A percentile compares a stretch with the other conserved stretches of the same genome.
phyloP scores from a whole-genome alignment of 331 rosid species.

The Quercus lobata region DNA sequence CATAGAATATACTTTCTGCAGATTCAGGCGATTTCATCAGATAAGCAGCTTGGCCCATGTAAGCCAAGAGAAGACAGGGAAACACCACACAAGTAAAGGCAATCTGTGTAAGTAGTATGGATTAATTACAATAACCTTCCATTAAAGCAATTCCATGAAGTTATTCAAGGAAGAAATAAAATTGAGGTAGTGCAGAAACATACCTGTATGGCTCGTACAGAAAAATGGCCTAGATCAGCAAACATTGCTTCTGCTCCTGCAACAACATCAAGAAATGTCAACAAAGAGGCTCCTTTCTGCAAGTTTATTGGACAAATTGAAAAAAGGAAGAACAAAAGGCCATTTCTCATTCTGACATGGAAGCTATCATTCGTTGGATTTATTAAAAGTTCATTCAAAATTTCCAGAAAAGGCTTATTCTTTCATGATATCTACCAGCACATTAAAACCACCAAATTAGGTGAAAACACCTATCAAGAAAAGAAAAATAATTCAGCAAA shows the following conservation, averaged over 20 bases:
- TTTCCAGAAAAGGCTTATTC: not conserved
- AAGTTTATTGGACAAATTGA: not conserved
- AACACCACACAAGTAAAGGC: conserved; percentile 88
- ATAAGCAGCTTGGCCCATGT: conserved; percentile 98
- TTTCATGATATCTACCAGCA: not conserved
- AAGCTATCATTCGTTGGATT: not conserved
- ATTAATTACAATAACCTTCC: conserved; percentile 4
- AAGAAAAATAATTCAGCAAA: not conserved
- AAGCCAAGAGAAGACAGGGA: conserved; percentile 96
- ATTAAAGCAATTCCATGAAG: not conserved
- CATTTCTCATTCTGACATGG: not conserved
- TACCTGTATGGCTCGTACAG: conserved; percentile 74
- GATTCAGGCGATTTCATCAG: conserved; percentile 53
- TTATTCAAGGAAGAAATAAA: not conserved
- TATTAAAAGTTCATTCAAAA: not conserved
- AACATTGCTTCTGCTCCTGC: conserved; percentile 99
- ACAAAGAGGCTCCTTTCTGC: not conserved
- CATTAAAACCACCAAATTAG: not conserved
- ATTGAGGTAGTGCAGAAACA: not conserved
- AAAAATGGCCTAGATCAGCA: conserved; percentile 95
- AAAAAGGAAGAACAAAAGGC: not conserved
- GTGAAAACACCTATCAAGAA: not conserved
- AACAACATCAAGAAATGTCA: conserved; percentile 21
- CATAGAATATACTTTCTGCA: conserved; percentile 60
- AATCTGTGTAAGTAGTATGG: conserved; percentile 47